Evolutionary conservation across 192 early-diverging fungal genomes (phyloP).

Genomic region (Podila verticillata): DNA sequence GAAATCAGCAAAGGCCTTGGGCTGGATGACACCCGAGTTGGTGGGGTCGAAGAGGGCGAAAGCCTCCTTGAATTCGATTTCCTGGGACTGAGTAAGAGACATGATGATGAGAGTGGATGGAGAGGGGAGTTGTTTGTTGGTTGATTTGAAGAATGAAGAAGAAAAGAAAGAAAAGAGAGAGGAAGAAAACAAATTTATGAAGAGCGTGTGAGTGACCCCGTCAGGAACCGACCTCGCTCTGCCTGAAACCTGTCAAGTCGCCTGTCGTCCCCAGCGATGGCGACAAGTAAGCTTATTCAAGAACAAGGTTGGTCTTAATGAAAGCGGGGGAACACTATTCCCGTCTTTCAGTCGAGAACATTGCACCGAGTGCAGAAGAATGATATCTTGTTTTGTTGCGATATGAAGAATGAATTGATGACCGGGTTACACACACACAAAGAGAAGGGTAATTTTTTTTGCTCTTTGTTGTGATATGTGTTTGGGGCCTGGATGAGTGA

Average conservation of each 20-base stretch:
- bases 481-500: neutral
- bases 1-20: slow-evolving; percentile 48
- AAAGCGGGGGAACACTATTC: no score
- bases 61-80: slow-evolving; percentile 54
- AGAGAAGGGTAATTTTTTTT: neutral
- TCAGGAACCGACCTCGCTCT: no score
- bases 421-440: neutral
- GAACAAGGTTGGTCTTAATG: no score
- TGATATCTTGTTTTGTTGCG: no score
- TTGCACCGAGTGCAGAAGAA: no score
- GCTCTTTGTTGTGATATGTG: no score
- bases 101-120: slow-evolving; percentile 9
- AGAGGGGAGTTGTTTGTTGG: neutral
- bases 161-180: slow-evolving; percentile 12
- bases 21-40: slow-evolving; percentile 51
- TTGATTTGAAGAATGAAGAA: slow-evolving; percentile 2
- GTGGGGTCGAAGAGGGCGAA: slow-evolving; percentile 54
- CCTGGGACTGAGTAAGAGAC: slow-evolving; percentile 41
- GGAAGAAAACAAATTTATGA: slow-evolving; percentile 4
- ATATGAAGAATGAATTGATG: neutral
- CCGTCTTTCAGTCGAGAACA: no score
- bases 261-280: no score
- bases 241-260: slow-evolving; percentile 8
- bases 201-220: neutral
- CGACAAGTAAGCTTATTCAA: no score